These are phyloP conservation scores for Ophiostoma populinum DNA, from an alignment of 2,329 filamentous ascomycete species.

Conservation along the genomic window DNA sequence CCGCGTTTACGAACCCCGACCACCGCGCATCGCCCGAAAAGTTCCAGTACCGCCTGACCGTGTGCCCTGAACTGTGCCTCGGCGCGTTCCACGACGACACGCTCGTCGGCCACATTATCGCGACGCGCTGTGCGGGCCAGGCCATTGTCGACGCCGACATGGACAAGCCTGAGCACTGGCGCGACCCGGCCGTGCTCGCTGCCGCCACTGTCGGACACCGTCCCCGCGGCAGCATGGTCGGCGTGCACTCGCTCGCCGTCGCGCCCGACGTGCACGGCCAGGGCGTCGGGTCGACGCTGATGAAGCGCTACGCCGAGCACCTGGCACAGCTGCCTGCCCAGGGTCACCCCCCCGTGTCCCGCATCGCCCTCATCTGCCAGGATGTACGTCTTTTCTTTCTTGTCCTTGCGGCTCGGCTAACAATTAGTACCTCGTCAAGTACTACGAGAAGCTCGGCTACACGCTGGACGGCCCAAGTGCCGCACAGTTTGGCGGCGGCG, in stretches of 20 bases:
- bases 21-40: conserved; percentile 36
- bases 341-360: conserved; percentile 23
- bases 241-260: conserved; percentile 68
- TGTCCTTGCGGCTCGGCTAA: too few relatives aligned
- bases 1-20: conserved; percentile 31
- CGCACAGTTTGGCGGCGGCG: conserved; percentile 58
- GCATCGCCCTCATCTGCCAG: conserved; percentile 58
- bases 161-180: conserved; percentile 51
- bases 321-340: conserved; percentile 39
- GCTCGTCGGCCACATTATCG: conserved; percentile 64
- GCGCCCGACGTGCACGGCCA: conserved; percentile 56
- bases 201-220: conserved; percentile 46
- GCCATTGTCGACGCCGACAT: conserved; percentile 62
- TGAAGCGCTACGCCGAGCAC: conserved; percentile 62
- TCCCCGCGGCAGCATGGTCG: conserved; percentile 56
- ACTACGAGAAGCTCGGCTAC: conserved; percentile 66
- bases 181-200: conserved; percentile 24
- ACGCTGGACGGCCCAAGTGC: conserved; percentile 48
- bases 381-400: too few relatives aligned
- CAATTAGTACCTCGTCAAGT: conserved; percentile 49
- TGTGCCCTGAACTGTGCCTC: conserved; percentile 59
- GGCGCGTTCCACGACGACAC: conserved; percentile 20
- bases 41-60: conserved; percentile 58
- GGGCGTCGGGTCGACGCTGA: conserved; percentile 54
- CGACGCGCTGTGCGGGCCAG: conserved; percentile 47